Conservation (phyloP, 441 rosid genomes). For the Populus trichocarpa region DNA sequence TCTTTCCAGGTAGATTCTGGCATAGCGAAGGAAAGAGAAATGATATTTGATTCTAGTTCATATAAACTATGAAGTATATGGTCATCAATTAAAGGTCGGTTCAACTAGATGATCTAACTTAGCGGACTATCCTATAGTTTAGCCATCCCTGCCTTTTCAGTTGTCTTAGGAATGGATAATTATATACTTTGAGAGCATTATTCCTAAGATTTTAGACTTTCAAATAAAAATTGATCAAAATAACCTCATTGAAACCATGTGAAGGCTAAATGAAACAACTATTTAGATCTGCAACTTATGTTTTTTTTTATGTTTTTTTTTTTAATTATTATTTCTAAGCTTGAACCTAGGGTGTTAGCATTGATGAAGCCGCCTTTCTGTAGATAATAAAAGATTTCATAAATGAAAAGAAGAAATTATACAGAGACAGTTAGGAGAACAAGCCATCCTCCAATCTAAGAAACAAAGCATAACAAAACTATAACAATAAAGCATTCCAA, state of each 20-base stretch:
- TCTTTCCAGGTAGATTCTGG: neutral
- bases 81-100: neutral
- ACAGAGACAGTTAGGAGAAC: neutral
- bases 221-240: neutral
- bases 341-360: neutral
- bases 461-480: neutral
- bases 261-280: neutral
- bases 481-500: neutral
- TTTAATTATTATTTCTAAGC: neutral
- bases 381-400: neutral
- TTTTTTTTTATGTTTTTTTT: no score
- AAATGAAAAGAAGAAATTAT: neutral
- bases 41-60: neutral
- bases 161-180: neutral
- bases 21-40: neutral
- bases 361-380: neutral
- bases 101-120: neutral
- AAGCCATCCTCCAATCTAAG: neutral
- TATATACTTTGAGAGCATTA: neutral
- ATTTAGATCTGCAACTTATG: neutral
- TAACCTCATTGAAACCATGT: neutral
- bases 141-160: neutral
- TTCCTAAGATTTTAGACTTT: neutral
- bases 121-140: neutral
- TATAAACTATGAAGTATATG: neutral